These are phyloP conservation scores for Gentiana straminea DNA, from an alignment of 257 asterid species.

Conservation along the genomic window DNA sequence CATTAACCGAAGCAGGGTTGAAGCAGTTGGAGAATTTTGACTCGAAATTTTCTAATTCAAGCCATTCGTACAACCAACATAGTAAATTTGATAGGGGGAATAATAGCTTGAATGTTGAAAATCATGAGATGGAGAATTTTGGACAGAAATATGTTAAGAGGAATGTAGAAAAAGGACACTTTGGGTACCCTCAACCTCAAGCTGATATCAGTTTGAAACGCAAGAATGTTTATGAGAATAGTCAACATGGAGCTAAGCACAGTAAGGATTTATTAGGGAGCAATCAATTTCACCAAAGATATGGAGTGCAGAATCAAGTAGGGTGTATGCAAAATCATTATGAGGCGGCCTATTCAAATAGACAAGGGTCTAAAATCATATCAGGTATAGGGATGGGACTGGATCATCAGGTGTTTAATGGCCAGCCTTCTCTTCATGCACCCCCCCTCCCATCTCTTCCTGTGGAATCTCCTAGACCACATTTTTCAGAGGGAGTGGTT, in stretches of 20 bases:
- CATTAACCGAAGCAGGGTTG: slow-evolving; percentile 14
- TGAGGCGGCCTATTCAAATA: slow-evolving; percentile 15
- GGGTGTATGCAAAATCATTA: slow-evolving; percentile 23
- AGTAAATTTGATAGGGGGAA: slow-evolving; percentile 16
- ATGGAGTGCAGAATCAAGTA: slow-evolving; percentile 20
- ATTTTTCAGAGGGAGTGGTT: slow-evolving; percentile 22
- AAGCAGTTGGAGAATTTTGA: not conserved
- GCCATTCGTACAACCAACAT: slow-evolving; percentile 14
- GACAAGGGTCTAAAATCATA: slow-evolving; percentile 11
- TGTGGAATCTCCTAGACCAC: slow-evolving; percentile 32
- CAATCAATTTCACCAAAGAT: slow-evolving; percentile 17
- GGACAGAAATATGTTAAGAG: not conserved
- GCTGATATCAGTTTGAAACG: slow-evolving; percentile 16
- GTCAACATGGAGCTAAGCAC: slow-evolving; percentile 13
- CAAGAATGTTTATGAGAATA: slow-evolving; percentile 23
- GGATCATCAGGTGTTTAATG: slow-evolving; percentile 18
- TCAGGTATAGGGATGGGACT: slow-evolving; percentile 11
- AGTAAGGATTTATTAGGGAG: slow-evolving; percentile 16
- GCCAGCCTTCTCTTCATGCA: slow-evolving; percentile 64
- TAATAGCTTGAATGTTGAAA: slow-evolving; percentile 6
- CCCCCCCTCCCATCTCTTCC: slow-evolving; percentile 76
- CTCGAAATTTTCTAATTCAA: not conserved
- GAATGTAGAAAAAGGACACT: not conserved
- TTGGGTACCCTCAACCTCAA: slow-evolving; percentile 17
- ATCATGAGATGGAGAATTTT: not conserved